Percentiles rank a stretch among this genome's conserved stretches.
Conservation (phyloP, 2,329 filamentous ascomycete genomes). For the Colletotrichum sp. region DNA sequence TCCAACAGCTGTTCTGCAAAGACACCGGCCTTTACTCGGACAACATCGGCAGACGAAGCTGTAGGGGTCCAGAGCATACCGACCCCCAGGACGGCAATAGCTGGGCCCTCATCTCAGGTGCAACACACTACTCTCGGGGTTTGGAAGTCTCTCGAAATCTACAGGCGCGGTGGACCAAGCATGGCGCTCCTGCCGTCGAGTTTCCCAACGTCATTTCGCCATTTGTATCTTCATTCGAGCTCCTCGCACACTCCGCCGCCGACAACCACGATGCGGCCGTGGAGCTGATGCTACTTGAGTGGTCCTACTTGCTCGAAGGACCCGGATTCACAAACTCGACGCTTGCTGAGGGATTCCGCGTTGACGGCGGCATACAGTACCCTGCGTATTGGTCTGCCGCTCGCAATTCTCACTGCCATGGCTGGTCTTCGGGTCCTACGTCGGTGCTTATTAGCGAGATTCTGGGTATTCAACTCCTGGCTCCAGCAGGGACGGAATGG, state of each 20-base stretch:
- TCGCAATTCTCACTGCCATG: constrained; percentile 40
- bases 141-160: constrained; percentile 39
- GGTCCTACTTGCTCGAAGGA: constrained; percentile 43
- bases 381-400: constrained; percentile 33
- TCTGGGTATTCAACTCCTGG: constrained; percentile 31
- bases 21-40: constrained; percentile 47
- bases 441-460: constrained; percentile 31
- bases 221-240: constrained; percentile 38
- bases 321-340: constrained; percentile 46
- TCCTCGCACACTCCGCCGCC: constrained; percentile 41
- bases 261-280: constrained; percentile 40
- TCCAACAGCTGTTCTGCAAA: constrained; percentile 27
- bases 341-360: constrained; percentile 44
- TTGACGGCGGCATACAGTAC: constrained; percentile 39
- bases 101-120: constrained; percentile 43
- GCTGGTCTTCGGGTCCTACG: constrained; percentile 40
- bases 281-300: constrained; percentile 43
- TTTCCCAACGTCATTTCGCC: constrained; percentile 40
- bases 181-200: constrained; percentile 51
- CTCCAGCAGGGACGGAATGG: constrained; percentile 30
- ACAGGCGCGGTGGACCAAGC: constrained; percentile 43
- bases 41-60: constrained; percentile 40
- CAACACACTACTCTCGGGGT: constrained; percentile 23
- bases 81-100: constrained; percentile 56
- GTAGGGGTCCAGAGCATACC: constrained; percentile 40